Evolutionary conservation across 129 eudicot species (phyloP).

Genomic region (Smallanthus sonchifolius): DNA sequence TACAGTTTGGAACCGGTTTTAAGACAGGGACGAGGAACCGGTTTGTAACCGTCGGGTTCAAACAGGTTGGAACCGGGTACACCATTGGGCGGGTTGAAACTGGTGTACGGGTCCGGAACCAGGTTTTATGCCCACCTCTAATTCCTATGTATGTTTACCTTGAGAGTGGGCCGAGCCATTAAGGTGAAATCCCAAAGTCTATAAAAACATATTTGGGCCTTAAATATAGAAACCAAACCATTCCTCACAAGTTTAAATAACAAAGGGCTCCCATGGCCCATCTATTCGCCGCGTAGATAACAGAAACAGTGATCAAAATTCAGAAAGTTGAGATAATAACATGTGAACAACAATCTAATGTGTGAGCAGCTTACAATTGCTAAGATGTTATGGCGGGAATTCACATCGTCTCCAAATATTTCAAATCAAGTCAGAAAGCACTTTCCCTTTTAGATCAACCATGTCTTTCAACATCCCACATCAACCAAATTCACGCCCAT

Average conservation of each 20-base stretch:
- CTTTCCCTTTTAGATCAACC: constrained; percentile 46
- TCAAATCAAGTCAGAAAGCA: constrained; percentile 44
- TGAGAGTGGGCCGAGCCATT: neutral
- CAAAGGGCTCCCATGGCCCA: neutral
- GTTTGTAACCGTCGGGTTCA: too few species aligned
- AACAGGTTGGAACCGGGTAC: too few species aligned
- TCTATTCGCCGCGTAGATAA: neutral
- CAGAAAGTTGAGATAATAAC: neutral
- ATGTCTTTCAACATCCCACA: constrained; percentile 38
- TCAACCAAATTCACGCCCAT: constrained; percentile 73
- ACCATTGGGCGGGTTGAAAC: too few species aligned
- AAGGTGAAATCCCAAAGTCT: too few species aligned
- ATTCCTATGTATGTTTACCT: too few species aligned
- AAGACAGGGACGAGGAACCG: too few species aligned
- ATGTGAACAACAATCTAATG: neutral
- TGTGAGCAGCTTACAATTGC: constrained; percentile 5
- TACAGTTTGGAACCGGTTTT: too few species aligned
- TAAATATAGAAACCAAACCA: neutral
- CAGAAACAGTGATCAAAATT: neutral
- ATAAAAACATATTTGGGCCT: neutral
- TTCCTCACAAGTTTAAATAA: neutral
- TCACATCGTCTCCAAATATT: constrained; percentile 34
- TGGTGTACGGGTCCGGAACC: too few species aligned
- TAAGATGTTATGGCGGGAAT: constrained; percentile 13
- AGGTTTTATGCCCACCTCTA: too few species aligned